Evolutionary conservation across 169 alveolate genomes (phyloP), one percentile per base, ranked within the genome.

Genomic region (Plasmodium ovale): DNA sequence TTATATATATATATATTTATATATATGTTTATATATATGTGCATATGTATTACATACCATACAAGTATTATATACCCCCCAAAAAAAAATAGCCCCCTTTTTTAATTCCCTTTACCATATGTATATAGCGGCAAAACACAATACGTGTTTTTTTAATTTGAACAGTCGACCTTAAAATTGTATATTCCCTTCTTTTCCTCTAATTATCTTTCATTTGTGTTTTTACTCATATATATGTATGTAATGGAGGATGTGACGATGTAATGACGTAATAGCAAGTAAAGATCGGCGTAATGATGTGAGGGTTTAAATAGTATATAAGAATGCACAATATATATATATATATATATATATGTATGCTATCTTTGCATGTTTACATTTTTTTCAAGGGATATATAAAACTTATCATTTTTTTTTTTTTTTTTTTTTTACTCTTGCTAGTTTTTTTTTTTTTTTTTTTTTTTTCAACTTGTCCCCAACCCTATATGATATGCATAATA

Each of bases 361-460:
- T n/a, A n/a, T n/a, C n/a, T n/a, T n/a, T n/a, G n/a, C n/a, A n/a
- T n/a, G n/a, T n/a, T n/a, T n/a, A n/a, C n/a, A n/a, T n/a, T n/a
- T n/a, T n/a, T n/a, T n/a, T n/a, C n/a, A 12, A 29, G 25, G 49
- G 9, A 60, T 29, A 33, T 60, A 33, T 33, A 3, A 12, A 60
- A 27, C 12, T 29, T 5, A 10, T n/a, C 19, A 1, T 23, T 60
- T 27, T 14, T 27, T 9, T 64, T 42, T 64, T 33, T 23, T 39
- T 67, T 56, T 42, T 39, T 59, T 60, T 60, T 60, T 49, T 39
- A 39, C n/a, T 39, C 51, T 39, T 39, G n/a, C 51, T 60, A 60
- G 70, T 60, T 60, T 60, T 60, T 60, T n/a, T n/a, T 60, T 60
- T 60, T 60, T 60, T 60, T 60, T 60, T 60, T 60, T 27, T 60